phyloP scores from a whole-genome alignment of 441 rosid genomes.

The Erodium chrysanthum region DNA sequence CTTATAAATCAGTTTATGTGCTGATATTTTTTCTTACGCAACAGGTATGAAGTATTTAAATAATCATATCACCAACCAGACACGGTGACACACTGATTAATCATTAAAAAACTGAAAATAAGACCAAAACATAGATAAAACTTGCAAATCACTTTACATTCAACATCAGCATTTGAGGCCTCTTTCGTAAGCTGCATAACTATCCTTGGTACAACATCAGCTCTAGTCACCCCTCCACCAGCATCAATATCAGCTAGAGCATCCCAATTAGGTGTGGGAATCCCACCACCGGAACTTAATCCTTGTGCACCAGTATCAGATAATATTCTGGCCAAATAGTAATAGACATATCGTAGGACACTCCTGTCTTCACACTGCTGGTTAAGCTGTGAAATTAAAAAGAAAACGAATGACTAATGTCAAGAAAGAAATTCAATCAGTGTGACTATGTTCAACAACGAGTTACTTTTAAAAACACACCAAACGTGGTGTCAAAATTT shows the following conservation, averaged over 20 bases:
- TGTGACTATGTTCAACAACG: not conserved
- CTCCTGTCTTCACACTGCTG: conserved; percentile 95
- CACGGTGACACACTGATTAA: not conserved
- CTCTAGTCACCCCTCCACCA: conserved; percentile 95
- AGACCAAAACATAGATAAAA: conserved; percentile 9
- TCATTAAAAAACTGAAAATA: not conserved
- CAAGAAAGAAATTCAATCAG: conserved; percentile 6
- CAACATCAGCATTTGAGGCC: conserved; percentile 61
- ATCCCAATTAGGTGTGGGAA: conserved; percentile 99
- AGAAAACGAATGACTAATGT: not conserved
- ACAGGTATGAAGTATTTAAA: not conserved
- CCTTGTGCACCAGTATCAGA: conserved; percentile 86
- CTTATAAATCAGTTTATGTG: not conserved
- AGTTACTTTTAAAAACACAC: not conserved
- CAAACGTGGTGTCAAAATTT: not conserved
- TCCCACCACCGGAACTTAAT: conserved; percentile 91
- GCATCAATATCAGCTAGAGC: conserved; percentile 97
- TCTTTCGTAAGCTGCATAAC: conserved; percentile 67
- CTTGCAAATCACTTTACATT: conserved; percentile 43
- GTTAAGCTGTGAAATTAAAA: conserved; percentile 49
- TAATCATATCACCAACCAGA: not conserved
- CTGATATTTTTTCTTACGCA: not conserved
- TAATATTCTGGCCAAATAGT: conserved; percentile 92
- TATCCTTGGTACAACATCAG: conserved; percentile 91
- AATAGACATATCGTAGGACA: conserved; percentile 91